Conservation (phyloP, 805 yeast genomes). For the Candida orba region DNA sequence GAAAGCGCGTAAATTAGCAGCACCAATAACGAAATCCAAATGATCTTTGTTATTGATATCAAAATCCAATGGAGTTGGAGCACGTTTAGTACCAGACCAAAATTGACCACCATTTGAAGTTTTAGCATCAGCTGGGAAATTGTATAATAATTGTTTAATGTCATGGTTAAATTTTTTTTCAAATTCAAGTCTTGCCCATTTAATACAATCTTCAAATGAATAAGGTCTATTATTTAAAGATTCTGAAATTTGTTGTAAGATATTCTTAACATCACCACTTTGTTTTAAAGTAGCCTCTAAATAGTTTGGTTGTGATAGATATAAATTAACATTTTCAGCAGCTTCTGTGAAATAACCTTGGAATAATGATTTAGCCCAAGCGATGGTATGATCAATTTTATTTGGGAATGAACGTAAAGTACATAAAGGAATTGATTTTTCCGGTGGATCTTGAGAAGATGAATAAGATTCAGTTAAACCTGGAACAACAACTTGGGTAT, state of each 20-base stretch:
- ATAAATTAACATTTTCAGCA: slow-evolving; percentile 90
- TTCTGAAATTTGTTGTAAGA: slow-evolving; percentile 71
- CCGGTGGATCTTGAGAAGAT: slow-evolving; percentile 97
- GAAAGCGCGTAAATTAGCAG: slow-evolving; percentile 85
- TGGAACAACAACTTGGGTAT: slow-evolving; percentile 94
- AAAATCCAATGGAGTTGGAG: slow-evolving; percentile 80
- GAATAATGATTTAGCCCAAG: slow-evolving; percentile 96
- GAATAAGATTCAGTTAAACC: slow-evolving; percentile 91
- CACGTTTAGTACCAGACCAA: slow-evolving; percentile 98
- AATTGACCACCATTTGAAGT: slow-evolving; percentile 89
- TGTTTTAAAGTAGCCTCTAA: slow-evolving; percentile 89
- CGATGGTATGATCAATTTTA: slow-evolving; percentile 97
- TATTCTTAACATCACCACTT: slow-evolving; percentile 84
- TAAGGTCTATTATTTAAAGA: slow-evolving; percentile 78
- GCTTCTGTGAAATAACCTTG: slow-evolving; percentile 86
- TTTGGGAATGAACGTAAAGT: slow-evolving; percentile 96
- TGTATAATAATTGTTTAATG: slow-evolving; percentile 81
- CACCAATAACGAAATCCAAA: slow-evolving; percentile 76
- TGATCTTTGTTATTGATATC: slow-evolving; percentile 74
- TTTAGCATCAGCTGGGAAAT: slow-evolving; percentile 90
- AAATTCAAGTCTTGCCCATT: slow-evolving; percentile 90
- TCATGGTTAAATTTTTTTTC: slow-evolving; percentile 81
- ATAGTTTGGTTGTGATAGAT: slow-evolving; percentile 84
- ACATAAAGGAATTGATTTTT: slow-evolving; percentile 94
- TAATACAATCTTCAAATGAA: slow-evolving; percentile 86